Base-by-base conservation (phyloP, 306 rosid species). In the Castanea crenata region DNA sequence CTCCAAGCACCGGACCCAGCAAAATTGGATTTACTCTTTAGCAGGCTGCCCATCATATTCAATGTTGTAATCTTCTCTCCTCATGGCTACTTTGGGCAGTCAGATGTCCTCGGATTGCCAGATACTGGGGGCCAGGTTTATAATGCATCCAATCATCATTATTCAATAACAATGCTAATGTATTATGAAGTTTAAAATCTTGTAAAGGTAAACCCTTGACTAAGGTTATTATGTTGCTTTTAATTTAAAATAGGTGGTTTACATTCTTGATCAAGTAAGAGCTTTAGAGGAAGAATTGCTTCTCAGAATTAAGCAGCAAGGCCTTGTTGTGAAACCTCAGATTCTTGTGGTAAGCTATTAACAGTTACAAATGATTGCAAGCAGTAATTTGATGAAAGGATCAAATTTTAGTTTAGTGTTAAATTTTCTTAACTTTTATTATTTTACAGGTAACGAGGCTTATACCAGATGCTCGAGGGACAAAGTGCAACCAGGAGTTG, bases 91-190 rank as follows among this genome's bases (percentile, higher is more conserved):
- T 94, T 94, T 86, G 98, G 98, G 21, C 98, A 94, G 83, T 88
- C 97, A 41, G 88, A 88, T 81, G 98, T 94, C 38, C 98, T 94
- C 62, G 98, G 98, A 57, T 82, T 94, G 87, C 97, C 98, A 12
- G 98, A 94, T 81, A 94, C 98, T 0, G 98, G 98, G 44, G 98
- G 98, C 46, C 98, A 94, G 94, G 98, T 94, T 86, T 67, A 75
- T 35, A 67, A 19, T 27, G n/a, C 20, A 63, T 29, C 38, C 10
- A 49, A 49, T 11, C 54, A 49, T 49, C 54, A 49, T 49, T 49
- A 49, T 49, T 14, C 12, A 61, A 59, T 61, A 61, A 25, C 16
- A 61, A 61, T 12, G 19, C 25, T 25, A 25, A 15, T 15, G 31
- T 15, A 5, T 25, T 57, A 69, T 27, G 51, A 74, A 7, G 46